phyloP scores from a whole-genome alignment of 1,139 yeast species.

The Protomyces inundatus region DNA sequence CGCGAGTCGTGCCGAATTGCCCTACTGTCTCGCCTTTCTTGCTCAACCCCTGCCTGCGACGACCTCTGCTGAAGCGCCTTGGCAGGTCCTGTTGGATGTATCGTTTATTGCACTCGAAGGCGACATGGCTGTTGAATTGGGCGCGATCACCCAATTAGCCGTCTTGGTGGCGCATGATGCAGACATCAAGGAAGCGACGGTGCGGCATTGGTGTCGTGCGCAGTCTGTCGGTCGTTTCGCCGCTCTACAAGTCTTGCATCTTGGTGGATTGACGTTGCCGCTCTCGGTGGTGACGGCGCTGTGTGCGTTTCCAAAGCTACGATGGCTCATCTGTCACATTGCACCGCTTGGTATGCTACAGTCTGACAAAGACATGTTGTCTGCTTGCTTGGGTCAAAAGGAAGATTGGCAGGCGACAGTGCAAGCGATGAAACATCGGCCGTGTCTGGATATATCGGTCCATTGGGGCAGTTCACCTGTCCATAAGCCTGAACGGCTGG shows the following conservation, averaged over 20 bases:
- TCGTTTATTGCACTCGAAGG: constrained; percentile 1
- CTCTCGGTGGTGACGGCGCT: background rate
- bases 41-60: background rate
- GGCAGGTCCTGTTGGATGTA: constrained; percentile 8
- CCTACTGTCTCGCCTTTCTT: background rate
- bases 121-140: constrained; percentile 13
- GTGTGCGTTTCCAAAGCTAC: background rate
- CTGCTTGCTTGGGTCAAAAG: background rate
- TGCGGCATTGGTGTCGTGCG: constrained; percentile 14
- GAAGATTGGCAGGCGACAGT: background rate
- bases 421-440: background rate
- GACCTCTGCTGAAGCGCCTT: background rate
- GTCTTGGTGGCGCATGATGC: constrained; percentile 3
- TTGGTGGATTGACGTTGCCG: background rate
- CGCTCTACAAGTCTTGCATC: background rate
- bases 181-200: background rate
- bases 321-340: background rate
- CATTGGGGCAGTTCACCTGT: background rate
- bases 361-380: background rate
- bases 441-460: background rate
- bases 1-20: background rate
- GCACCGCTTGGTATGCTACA: no score
- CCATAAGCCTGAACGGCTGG: background rate
- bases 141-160: background rate
- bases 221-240: constrained; percentile 8